Evolutionary conservation across 306 rosid genomes (phyloP), one percentile per base, ranked within the genome.

Genomic region (Castanea mollissima): DNA sequence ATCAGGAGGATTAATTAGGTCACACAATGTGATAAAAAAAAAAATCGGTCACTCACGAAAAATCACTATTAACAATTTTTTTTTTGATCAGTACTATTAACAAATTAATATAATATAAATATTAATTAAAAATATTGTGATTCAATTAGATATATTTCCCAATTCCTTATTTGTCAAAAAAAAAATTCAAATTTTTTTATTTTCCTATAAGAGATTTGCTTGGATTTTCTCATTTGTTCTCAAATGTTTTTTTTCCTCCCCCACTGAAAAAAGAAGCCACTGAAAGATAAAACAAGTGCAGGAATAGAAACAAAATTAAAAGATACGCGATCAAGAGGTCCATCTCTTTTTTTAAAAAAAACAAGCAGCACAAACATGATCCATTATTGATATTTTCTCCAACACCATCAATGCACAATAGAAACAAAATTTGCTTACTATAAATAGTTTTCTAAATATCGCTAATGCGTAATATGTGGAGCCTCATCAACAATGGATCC

Each of bases 391-490:
- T 78, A 63, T 38, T 68, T 35, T n/a, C 34, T 58, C 16, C 58
- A 59, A 79, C 63, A 72, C 62, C 25, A 49, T 46, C 69, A 52
- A 46, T 34, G 70, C 73, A 76, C 55, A 60, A 72, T 20, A 73
- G 68, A 77, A 85, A 82, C 74, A 77, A 64, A 75, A 16, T 18
- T 34, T 34, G 55, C 60, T 62, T 71, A 64, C 29, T 51, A 41
- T 6, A 12, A 72, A 32, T 20, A 55, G 15, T 21, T 21, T 18
- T 70, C 3, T 23, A 68, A 65, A 55, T 79, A 38, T 71, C 65
- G 20, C 83, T 75, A 76, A 84, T 82, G 84, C 63, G 59, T 56
- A 38, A 76, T 77, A 60, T 67, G 82, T 76, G 86, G 85, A 80
- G 78, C 87, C 84, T 79, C 69, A 80, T 81, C 80, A 65, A 34